phyloP scores from a whole-genome alignment of 805 yeast species.

The Kazachstania taianensis region DNA sequence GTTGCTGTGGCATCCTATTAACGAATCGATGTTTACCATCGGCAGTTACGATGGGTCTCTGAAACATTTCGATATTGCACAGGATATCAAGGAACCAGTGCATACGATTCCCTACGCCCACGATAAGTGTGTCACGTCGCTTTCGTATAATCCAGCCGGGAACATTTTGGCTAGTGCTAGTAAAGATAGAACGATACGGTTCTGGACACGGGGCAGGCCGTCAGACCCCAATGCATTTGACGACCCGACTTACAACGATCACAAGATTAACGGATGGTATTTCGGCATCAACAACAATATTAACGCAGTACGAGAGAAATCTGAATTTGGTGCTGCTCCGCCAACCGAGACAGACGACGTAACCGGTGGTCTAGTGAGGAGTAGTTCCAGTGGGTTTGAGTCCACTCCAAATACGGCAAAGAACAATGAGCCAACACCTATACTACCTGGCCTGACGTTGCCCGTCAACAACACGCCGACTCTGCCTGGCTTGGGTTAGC shows the following conservation, averaged over 20 bases:
- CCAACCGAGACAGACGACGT: conserved; percentile 9
- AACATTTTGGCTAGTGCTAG: conserved; percentile 88
- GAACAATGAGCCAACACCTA: not conserved
- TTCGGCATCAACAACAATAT: conserved; percentile 33
- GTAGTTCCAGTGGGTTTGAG: too few species aligned
- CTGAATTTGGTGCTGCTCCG: conserved; percentile 28
- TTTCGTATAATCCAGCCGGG: conserved; percentile 91
- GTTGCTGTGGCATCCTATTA: conserved; percentile 88
- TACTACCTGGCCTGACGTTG: conserved; percentile 10
- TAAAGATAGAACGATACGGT: conserved; percentile 82
- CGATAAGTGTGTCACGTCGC: conserved; percentile 80
- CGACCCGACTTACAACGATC: conserved; percentile 70
- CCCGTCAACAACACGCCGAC: not conserved
- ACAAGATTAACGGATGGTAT: conserved; percentile 49
- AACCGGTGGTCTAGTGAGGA: too few species aligned
- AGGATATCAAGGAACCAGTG: conserved; percentile 33
- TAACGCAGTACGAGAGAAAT: conserved; percentile 28
- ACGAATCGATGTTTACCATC: conserved; percentile 64
- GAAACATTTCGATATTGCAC: conserved; percentile 49
- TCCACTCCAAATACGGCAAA: not conserved
- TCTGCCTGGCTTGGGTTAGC: conserved; percentile 6
- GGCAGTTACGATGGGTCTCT: conserved; percentile 89
- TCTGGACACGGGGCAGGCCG: conserved; percentile 92
- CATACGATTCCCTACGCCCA: conserved; percentile 85
- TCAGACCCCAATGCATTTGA: conserved; percentile 74